A percentile compares a stretch with the other conserved stretches of the same genome.
phyloP scores from a whole-genome alignment of 345 rosid genomes.

The Salix exigua region DNA sequence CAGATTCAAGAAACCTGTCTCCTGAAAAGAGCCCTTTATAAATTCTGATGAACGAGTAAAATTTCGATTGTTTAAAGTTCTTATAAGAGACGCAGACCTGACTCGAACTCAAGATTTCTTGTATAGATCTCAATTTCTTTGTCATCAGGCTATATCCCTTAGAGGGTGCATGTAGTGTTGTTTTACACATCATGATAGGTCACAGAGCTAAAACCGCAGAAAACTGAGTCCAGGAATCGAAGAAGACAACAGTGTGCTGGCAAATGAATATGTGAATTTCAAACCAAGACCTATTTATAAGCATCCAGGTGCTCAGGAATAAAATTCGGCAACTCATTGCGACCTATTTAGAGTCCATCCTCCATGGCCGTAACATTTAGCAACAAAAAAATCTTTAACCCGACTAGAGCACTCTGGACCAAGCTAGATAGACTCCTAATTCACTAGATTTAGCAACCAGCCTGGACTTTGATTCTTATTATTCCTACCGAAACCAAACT shows the following conservation, averaged over 20 bases:
- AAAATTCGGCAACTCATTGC: too few species aligned
- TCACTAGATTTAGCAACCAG: neutral
- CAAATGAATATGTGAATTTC: neutral
- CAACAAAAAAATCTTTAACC: neutral
- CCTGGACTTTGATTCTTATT: neutral
- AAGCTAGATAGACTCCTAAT: slow-evolving; percentile 13
- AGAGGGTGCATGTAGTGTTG: neutral
- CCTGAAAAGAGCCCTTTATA: too few species aligned
- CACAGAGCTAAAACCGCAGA: neutral
- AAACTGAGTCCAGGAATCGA: neutral
- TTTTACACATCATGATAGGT: neutral
- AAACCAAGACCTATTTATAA: neutral
- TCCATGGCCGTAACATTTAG: neutral
- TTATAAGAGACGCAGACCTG: too few species aligned
- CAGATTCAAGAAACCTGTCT: too few species aligned
- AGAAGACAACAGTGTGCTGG: neutral
- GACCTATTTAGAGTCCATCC: too few species aligned
- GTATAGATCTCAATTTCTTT: too few species aligned
- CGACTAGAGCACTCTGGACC: neutral
- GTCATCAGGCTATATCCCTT: too few species aligned
- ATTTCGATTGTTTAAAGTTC: too few species aligned
- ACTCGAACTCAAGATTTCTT: too few species aligned
- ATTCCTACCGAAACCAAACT: too few species aligned
- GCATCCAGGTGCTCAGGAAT: neutral
- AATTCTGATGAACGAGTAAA: too few species aligned